phyloP scores from a whole-genome alignment of 164 flowering plant genomes.

The Berberis vulgaris region DNA sequence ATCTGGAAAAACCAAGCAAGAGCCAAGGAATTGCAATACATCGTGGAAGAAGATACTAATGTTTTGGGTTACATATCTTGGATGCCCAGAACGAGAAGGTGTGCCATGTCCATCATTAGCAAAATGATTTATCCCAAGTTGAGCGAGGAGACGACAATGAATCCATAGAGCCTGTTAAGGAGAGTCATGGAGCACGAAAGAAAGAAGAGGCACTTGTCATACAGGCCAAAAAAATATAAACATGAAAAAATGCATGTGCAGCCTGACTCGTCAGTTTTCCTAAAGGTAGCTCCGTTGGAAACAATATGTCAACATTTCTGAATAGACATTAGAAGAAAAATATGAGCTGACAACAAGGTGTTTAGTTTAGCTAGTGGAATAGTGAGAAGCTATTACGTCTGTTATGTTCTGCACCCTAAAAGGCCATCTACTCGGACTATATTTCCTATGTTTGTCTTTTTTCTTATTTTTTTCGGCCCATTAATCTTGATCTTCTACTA shows the following conservation, averaged over 20 bases:
- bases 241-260: not conserved
- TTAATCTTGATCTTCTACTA: too few relatives aligned
- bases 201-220: not conserved
- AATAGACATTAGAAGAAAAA: too few relatives aligned
- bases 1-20: slow-evolving; percentile 37
- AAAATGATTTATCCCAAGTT: slow-evolving; percentile 45
- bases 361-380: too few relatives aligned
- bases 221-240: not conserved
- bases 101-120: slow-evolving; percentile 4
- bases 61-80: not conserved
- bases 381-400: too few relatives aligned
- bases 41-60: slow-evolving; percentile 28
- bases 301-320: too few relatives aligned
- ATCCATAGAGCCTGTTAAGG: slow-evolving; percentile 72
- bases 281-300: too few relatives aligned
- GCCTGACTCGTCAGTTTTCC: too few relatives aligned
- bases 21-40: slow-evolving; percentile 42
- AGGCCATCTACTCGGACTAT: too few relatives aligned
- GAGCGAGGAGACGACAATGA: slow-evolving; percentile 83
- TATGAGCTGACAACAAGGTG: too few relatives aligned
- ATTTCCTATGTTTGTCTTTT: too few relatives aligned
- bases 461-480: too few relatives aligned
- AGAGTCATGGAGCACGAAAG: not conserved
- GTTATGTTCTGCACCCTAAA: too few relatives aligned
- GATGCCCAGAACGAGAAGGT: slow-evolving; percentile 7